Evolutionary conservation across 768 basidiomycete genomes (phyloP).

Genomic region (Sutorius australiensis): DNA sequence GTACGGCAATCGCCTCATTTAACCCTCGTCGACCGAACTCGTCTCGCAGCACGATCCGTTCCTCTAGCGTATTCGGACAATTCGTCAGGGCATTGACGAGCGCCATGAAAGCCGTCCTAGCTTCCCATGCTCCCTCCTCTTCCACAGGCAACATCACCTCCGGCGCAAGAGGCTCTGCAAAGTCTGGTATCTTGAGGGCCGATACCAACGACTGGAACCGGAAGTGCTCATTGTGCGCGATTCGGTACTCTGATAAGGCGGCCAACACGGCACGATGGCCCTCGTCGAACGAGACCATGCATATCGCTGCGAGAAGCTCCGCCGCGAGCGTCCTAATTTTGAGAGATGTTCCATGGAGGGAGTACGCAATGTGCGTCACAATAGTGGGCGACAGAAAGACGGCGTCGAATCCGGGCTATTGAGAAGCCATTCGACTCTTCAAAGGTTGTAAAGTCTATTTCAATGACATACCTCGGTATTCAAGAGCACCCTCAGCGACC

Average conservation of each 20-base stretch:
- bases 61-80: constrained; percentile 72
- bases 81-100: constrained; percentile 78
- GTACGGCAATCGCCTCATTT: constrained; percentile 79
- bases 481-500: constrained; percentile 75
- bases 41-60: constrained; percentile 73
- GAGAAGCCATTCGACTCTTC: neutral
- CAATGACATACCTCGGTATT: constrained; percentile 67
- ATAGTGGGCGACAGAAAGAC: constrained; percentile 61
- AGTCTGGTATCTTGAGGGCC: constrained; percentile 54
- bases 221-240: constrained; percentile 67
- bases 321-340: constrained; percentile 68
- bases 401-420: constrained; percentile 68
- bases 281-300: constrained; percentile 63
- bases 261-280: constrained; percentile 74
- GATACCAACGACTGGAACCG: constrained; percentile 76
- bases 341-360: constrained; percentile 59
- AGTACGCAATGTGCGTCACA: constrained; percentile 69
- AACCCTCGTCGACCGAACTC: constrained; percentile 80
- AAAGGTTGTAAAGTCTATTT: neutral
- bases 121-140: constrained; percentile 78
- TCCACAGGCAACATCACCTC: constrained; percentile 41
- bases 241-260: constrained; percentile 76
- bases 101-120: constrained; percentile 68
- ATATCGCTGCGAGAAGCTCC: constrained; percentile 82
- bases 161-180: constrained; percentile 32